These are phyloP conservation scores for Erysimum pusillum DNA, from an alignment of 441 rosid species.

Conservation along the genomic window DNA sequence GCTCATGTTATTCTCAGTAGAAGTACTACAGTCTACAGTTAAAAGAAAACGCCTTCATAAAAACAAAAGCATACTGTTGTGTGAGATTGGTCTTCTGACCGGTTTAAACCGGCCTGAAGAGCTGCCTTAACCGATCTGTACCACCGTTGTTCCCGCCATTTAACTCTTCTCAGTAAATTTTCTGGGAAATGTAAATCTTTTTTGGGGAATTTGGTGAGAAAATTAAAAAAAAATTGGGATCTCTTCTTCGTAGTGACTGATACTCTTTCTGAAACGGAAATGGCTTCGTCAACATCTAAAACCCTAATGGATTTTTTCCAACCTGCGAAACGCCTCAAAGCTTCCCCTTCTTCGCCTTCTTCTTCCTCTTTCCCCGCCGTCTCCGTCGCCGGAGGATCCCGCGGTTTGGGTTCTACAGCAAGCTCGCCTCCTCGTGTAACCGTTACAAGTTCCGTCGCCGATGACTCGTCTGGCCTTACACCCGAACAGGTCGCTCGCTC, in stretches of 20 bases:
- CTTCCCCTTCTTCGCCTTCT: conserved; percentile 46
- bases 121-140: background rate
- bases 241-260: background rate
- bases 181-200: conserved; percentile 6
- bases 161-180: background rate
- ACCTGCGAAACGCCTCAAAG: conserved; percentile 78
- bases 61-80: background rate
- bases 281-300: conserved; percentile 64
- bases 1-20: background rate
- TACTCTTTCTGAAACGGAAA: conserved; percentile 36
- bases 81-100: background rate
- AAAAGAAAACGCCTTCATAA: background rate
- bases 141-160: conserved; percentile 42
- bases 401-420: conserved; percentile 25
- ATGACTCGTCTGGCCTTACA: conserved; percentile 54
- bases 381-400: conserved; percentile 27
- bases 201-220: background rate
- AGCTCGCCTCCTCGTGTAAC: conserved; percentile 35
- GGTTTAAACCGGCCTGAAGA: background rate
- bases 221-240: background rate
- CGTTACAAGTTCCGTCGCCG: conserved; percentile 37
- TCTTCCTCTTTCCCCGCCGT: conserved; percentile 32
- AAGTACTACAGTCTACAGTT: background rate
- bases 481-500: conserved; percentile 62
- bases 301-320: conserved; percentile 73